Base-by-base conservation (phyloP, 2,329 filamentous ascomycete species). In the Cladorrhinum sp. region DNA sequence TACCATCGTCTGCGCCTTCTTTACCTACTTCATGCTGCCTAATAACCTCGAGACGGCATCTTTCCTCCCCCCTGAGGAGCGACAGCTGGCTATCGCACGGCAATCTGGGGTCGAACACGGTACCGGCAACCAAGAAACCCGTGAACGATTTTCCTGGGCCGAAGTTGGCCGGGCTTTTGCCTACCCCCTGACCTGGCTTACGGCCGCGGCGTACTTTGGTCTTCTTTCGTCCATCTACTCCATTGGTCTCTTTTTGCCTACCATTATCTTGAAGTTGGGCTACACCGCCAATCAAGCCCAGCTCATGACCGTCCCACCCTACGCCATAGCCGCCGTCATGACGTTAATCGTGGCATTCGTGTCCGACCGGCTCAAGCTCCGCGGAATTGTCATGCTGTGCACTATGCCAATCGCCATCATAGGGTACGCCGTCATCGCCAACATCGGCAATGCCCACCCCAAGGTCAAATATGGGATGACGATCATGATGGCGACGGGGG, bases 131-230 rank as follows among this genome's bases (percentile, higher is more conserved):
- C 92, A 65, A 89, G 86, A 78, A 88, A 48, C 53, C 84, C 67
- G 81, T 85, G 27, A 91, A 85, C 65, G 13, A 36, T 63, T 65
- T 77, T 85, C 3, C 86, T 85, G 62, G 87, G 84, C 67, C 81
- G 86, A 72, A 83, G 82, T 3, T 79, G 90, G 61, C 91, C 91
- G 67, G 85, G 86, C 1, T 78, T 85, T 62, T 87, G 88, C 22
- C 68, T 85, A 61, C 45, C 36, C 57, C 7, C 52, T 53, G 52
- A 58, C 57, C 29, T 65, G 63, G 63, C 57, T 65, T 0, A 60
- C 61, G 5, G 55, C 63, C 12, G 29, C 48, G 27, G 76, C 81
- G 10, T 83, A 82, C 62, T 71, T 79, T 77, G 65, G 82, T 71
- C 64, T 85, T 70, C 67, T 81, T 0, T 78, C 78, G 1, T 81